phyloP scores from a whole-genome alignment of 495 filamentous ascomycete species.

The Clavariopsis aquatica region DNA sequence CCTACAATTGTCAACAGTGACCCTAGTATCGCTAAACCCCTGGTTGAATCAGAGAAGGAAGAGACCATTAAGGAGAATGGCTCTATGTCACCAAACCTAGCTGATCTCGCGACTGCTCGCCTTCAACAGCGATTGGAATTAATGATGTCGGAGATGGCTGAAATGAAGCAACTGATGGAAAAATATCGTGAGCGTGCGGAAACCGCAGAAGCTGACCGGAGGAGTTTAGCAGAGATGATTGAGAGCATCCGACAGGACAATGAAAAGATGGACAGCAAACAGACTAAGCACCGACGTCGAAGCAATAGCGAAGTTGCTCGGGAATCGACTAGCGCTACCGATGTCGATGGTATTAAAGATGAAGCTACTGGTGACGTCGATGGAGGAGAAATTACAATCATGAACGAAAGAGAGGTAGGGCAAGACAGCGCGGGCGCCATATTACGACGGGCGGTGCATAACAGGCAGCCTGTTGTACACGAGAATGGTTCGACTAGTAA shows the following conservation, averaged over 20 bases:
- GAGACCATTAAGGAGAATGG: conserved; percentile 49
- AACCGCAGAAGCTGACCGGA: conserved; percentile 74
- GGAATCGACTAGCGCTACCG: background rate
- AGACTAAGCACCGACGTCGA: conserved; percentile 16
- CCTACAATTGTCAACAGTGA: conserved; percentile 41
- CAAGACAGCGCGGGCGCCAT: conserved; percentile 26
- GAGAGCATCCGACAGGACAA: conserved; percentile 73
- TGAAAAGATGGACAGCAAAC: conserved; percentile 43
- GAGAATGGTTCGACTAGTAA: conserved; percentile 48
- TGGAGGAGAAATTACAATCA: conserved; percentile 33
- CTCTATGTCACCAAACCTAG: conserved; percentile 33
- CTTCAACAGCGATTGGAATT: conserved; percentile 75
- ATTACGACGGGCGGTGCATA: conserved; percentile 38
- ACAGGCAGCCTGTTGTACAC: conserved; percentile 41
- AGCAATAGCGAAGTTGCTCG: conserved; percentile 24
- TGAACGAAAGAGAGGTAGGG: conserved; percentile 29
- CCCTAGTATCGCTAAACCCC: conserved; percentile 21
- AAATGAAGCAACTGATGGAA: conserved; percentile 78
- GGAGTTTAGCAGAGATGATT: conserved; percentile 85
- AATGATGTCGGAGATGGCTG: conserved; percentile 80
- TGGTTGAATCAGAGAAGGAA: conserved; percentile 48
- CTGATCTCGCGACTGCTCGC: conserved; percentile 34
- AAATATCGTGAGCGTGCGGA: conserved; percentile 74
- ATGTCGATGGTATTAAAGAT: conserved; percentile 15
- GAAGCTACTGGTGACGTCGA: conserved; percentile 19